Evolutionary conservation across 345 rosid genomes (phyloP), one percentile per base, ranked within the genome.

Genomic region (Eutrema heterophyllum): DNA sequence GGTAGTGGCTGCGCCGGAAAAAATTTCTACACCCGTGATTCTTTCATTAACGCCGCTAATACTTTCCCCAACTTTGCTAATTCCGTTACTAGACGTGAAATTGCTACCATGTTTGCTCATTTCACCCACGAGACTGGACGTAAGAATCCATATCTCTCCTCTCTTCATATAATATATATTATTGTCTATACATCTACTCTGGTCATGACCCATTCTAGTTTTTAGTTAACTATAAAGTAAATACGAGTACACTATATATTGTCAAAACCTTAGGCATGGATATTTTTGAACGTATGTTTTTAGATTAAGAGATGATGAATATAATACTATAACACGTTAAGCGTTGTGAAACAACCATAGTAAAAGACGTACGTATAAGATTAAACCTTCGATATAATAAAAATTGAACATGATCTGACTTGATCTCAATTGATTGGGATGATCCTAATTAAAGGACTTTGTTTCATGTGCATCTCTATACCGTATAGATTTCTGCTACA

Each of bases 31-130:
- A 67, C 88, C 0, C 79, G 82, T 26, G 75, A 46, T 11, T 68
- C 79, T 62, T 80, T 82, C 56, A 12, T 82, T 24, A 18, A n/a
- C 9, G 82, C 86, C 3, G 39, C 72, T 2, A 67, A 74, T 63
- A 51, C 81, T 41, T 78, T 40, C 32, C 67, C 80, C 0, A 49
- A 40, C 61, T 79, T 79, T 57, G 67, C 33, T 4, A 41, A 49
- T 11, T 63, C 72, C 16, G 79, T 69, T 45, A 74, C 84, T 3
- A 73, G 15, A 49, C 87, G 85, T 15, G 87, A 84, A 67, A 62
- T 84, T 61, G 85, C 88, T 1, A 77, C 88, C 39, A 82, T 84
- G 72, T 84, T 84, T 46, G 88, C 85, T 44, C 88, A 82, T 57
- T 77, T 76, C 78, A 82, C 88, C 0, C 83, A 82, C 59, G 84